Evolutionary conservation across 176 grass and related monocot genomes (phyloP).

Genomic region (Oryza coarctata): DNA sequence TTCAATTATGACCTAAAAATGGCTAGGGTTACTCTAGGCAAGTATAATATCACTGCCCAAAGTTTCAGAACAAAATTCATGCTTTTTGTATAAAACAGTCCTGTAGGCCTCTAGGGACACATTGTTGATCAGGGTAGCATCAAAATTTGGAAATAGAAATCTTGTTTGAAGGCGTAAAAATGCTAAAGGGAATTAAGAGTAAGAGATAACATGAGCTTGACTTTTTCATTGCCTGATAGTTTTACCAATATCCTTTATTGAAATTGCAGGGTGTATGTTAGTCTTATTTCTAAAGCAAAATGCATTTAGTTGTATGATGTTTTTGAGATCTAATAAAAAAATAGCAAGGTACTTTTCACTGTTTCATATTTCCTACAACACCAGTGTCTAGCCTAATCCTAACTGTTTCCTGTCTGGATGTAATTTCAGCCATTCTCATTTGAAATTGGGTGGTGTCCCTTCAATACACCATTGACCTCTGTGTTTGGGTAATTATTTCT

Average conservation of each 20-base stretch:
- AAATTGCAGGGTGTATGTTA: not conserved
- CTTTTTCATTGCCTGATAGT: not conserved
- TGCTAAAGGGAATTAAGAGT: not conserved
- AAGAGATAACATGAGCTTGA: not conserved
- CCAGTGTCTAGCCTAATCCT: not conserved
- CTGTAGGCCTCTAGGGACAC: not conserved
- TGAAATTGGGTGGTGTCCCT: slow-evolving; percentile 11
- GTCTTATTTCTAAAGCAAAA: not conserved
- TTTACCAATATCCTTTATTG: not conserved
- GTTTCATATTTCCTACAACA: slow-evolving; percentile 1
- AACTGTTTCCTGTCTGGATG: not conserved
- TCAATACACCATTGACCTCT: slow-evolving; percentile 52
- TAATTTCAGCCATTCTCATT: slow-evolving; percentile 46
- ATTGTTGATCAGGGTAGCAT: not conserved
- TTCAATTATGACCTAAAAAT: not conserved
- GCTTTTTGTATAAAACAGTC: not conserved
- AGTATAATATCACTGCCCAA: not conserved
- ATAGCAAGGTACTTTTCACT: not conserved
- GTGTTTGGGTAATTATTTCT: slow-evolving; percentile 55
- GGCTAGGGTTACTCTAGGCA: not conserved
- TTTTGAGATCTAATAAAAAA: not conserved
- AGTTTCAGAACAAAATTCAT: not conserved
- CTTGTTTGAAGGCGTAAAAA: not conserved
- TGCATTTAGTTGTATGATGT: not conserved
- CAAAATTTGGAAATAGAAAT: not conserved